Percentiles rank a stretch among this genome's conserved stretches.
phyloP scores from a whole-genome alignment of 108 stramenopile species.

The Nitzschia inconspicua region DNA sequence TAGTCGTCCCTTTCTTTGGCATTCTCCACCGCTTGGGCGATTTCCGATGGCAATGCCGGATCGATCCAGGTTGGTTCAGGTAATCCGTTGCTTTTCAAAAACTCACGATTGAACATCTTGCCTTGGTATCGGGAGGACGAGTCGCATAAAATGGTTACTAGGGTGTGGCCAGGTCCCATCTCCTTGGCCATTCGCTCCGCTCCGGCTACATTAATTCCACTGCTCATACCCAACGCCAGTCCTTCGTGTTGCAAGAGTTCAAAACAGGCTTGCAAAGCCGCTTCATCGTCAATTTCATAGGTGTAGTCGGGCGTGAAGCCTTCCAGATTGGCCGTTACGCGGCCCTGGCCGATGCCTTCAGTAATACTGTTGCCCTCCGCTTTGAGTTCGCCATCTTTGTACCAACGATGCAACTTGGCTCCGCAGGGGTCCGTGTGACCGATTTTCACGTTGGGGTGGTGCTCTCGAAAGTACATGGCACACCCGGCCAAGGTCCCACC shows the following conservation, averaged over 20 bases:
- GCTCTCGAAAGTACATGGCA: slow-evolving; percentile 67
- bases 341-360: slow-evolving; percentile 77
- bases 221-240: slow-evolving; percentile 58
- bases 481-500: slow-evolving; percentile 82
- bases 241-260: slow-evolving; percentile 56
- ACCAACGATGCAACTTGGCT: slow-evolving; percentile 14
- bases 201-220: slow-evolving; percentile 60
- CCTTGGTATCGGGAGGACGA: slow-evolving; percentile 40
- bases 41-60: slow-evolving; percentile 3
- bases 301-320: slow-evolving; percentile 22
- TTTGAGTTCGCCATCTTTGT: slow-evolving; percentile 35
- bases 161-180: slow-evolving; percentile 41
- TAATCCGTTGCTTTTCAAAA: slow-evolving; percentile 37
- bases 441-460: slow-evolving; percentile 67
- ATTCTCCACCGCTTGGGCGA: background rate
- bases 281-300: slow-evolving; percentile 19
- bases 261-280: slow-evolving; percentile 50
- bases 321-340: slow-evolving; percentile 65
- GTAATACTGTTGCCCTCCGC: slow-evolving; percentile 42
- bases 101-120: slow-evolving; percentile 54
- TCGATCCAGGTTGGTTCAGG: slow-evolving; percentile 20
- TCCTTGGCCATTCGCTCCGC: slow-evolving; percentile 39
- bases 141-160: slow-evolving; percentile 73
- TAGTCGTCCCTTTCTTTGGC: slow-evolving; percentile 9
- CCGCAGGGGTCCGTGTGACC: slow-evolving; percentile 76